Evolutionary conservation across 2,329 filamentous ascomycete genomes (phyloP), one percentile per base, ranked within the genome.

Genomic region (Calonectria pteridis): DNA sequence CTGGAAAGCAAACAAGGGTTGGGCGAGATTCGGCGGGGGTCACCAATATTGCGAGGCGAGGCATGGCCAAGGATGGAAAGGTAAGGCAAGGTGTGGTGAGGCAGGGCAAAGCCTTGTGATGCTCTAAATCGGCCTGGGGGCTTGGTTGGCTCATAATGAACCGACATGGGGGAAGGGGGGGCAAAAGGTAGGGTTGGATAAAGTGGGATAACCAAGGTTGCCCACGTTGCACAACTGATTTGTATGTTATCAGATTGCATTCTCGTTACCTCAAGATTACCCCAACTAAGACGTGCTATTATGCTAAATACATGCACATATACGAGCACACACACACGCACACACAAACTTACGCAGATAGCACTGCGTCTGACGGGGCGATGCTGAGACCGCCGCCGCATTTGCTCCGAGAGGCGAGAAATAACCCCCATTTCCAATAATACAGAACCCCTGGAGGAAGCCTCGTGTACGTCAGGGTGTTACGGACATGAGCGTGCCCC

Each of bases 161-260:
- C 55, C 43, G 55, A 51, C 58, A 69, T 53, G 58, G 55, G 26
- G 55, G 58, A 46, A 26, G 43, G 31, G 53, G 53, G 53, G 53
- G 53, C 1, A 33, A 6, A 2, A 40, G 40, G 40, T n/a, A 59
- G 53, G 53, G 53, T 59, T 59, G 53, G 31, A 59, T 59, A 40
- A 40, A 43, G 35, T 62, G 53, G 58, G 37, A 53, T 37, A 69
- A 28, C 37, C 29, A 50, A 40, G 37, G 55, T 37, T 6, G 16
- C 55, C 55, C 67, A 37, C 26, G 55, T 63, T 69, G 67, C 67
- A 63, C 46, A 63, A 69, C 55, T 63, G 29, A 43, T 28, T 16
- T 37, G 31, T 46, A 28, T 33, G 55, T 69, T 69, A 69, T 69
- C 67, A 63, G 46, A 69, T 64, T 69, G 26, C 43, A 46, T 64